A percentile compares a stretch with the other conserved stretches of the same genome.
Evolutionary conservation across 805 yeast species (phyloP).

Genomic region (Candida incommunis): DNA sequence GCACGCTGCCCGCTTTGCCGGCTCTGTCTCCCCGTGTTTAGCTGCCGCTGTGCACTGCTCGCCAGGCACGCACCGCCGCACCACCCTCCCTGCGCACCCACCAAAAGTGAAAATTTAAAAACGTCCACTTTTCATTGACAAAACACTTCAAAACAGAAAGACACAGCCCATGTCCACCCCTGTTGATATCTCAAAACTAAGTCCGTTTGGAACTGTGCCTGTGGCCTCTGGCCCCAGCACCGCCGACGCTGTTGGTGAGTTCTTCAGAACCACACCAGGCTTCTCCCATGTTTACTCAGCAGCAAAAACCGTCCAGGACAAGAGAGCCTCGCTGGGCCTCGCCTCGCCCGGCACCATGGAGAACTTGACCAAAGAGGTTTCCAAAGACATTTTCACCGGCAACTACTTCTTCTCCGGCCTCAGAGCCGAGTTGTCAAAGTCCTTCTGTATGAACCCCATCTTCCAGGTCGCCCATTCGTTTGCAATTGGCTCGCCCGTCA

Average conservation of each 20-base stretch:
- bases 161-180: constrained; percentile 2
- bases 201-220: constrained; percentile 7
- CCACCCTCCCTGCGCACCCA: too few relatives aligned
- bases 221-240: not conserved
- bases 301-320: constrained; percentile 55
- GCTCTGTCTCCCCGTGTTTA: too few relatives aligned
- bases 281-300: constrained; percentile 67
- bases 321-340: constrained; percentile 70
- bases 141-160: too few relatives aligned
- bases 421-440: constrained; percentile 91
- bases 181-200: constrained; percentile 5
- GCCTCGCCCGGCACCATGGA: constrained; percentile 91
- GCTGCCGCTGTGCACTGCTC: too few relatives aligned
- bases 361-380: constrained; percentile 83
- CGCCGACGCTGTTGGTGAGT: not conserved
- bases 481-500: constrained; percentile 67
- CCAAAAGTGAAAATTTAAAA: too few relatives aligned
- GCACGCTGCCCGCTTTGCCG: too few relatives aligned
- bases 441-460: constrained; percentile 79
- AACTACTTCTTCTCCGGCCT: constrained; percentile 90
- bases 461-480: constrained; percentile 95
- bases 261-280: constrained; percentile 76
- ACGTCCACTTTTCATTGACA: too few relatives aligned
- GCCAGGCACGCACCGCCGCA: too few relatives aligned
- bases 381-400: constrained; percentile 80